Evolutionary conservation across 208 protist species (phyloP), one percentile per base, ranked within the genome.

Genomic region (Leishmania mexicana): DNA sequence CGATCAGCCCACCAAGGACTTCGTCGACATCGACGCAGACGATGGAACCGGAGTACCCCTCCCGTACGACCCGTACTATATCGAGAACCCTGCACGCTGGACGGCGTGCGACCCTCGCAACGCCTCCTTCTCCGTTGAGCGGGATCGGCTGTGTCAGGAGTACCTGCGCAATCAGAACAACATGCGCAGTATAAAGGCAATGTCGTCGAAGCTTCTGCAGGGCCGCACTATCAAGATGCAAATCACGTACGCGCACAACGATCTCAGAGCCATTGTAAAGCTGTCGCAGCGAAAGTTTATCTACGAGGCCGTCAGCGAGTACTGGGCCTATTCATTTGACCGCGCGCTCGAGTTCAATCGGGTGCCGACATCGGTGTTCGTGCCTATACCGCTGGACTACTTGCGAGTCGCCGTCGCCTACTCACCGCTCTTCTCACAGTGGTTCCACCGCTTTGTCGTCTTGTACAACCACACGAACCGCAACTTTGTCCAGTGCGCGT

Each of bases 181-280:
- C 85, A 91, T 97, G 85, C 90, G 92, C 54, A 88, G 78, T 78
- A 94, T 97, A 47, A 91, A 91, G 77, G 87, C 94, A 21, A 92
- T 97, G 90, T 81, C 91, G 21, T 90, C 89, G 19, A 82, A 77
- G 7, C 88, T 96, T 6, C 73, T 93, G 62, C 80, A 92, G 51
- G 94, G 91, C 0, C 86, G 94, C 31, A 97, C 94, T 1, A 97
- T 97, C 75, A 97, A 97, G 84, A 88, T 96, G 78, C 87, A 88
- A 51, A 60, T 97, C 31, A 81, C 54, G 51, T 97, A 97, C 75
- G 91, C 90, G 21, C 94, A 97, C 81, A 85, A 89, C 80, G 89
- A 89, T 79, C 90, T 97, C 75, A 83, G 88, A 51, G 85, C 90
- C 31, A 94, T 97, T 67, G 90, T 97, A 28, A 97, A 97, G 81